Evolutionary conservation across 1,284 basidiomycete genomes (phyloP).

Genomic region (Irpex lacteus): DNA sequence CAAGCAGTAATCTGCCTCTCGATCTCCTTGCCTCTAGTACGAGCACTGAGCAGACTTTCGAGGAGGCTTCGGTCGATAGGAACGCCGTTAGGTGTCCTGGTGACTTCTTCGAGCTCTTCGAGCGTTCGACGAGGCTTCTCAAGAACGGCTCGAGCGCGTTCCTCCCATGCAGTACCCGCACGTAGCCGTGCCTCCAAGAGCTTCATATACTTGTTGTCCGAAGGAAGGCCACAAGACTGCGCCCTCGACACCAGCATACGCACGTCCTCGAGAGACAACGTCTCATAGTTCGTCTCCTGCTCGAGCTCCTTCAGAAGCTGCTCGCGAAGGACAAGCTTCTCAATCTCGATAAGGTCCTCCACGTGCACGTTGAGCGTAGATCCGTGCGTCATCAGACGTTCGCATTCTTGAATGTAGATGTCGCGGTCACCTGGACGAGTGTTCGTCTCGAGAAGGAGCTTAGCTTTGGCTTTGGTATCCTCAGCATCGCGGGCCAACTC

Average conservation of each 20-base stretch:
- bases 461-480: slow-evolving; percentile 56
- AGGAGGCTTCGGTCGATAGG: slow-evolving; percentile 63
- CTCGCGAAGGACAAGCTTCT: slow-evolving; percentile 73
- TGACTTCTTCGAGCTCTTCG: slow-evolving; percentile 67
- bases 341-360: slow-evolving; percentile 70
- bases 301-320: slow-evolving; percentile 69
- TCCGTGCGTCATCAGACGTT: slow-evolving; percentile 63
- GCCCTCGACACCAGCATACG: slow-evolving; percentile 65
- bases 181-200: slow-evolving; percentile 54
- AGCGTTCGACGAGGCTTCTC: slow-evolving; percentile 67
- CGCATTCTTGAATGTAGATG: slow-evolving; percentile 64
- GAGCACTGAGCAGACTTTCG: slow-evolving; percentile 55
- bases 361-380: slow-evolving; percentile 77
- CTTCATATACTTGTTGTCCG: slow-evolving; percentile 59
- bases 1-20: slow-evolving; percentile 74
- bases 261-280: slow-evolving; percentile 67
- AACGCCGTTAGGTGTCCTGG: slow-evolving; percentile 46
- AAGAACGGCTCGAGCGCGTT: slow-evolving; percentile 58
- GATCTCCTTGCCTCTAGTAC: slow-evolving; percentile 67
- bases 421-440: slow-evolving; percentile 44
- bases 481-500: slow-evolving; percentile 64
- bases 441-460: slow-evolving; percentile 40
- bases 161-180: slow-evolving; percentile 71
- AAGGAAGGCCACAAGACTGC: slow-evolving; percentile 58
- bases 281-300: slow-evolving; percentile 57